phyloP scores from a whole-genome alignment of 2,329 filamentous ascomycete species.

The Beauveria pseudobassiana region DNA sequence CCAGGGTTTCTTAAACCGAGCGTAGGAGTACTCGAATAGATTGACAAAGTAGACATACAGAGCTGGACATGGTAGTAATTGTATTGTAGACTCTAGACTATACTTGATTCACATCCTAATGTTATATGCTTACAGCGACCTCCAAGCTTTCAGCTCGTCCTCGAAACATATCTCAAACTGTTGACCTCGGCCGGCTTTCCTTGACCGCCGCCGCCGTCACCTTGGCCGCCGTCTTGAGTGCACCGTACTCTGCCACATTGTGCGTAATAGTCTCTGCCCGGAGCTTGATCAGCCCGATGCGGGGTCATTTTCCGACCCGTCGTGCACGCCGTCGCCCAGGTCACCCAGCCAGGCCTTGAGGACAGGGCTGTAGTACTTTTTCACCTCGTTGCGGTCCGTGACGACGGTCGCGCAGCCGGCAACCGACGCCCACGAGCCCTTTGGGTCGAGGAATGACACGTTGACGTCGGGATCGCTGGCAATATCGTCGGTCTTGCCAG shows the following conservation, averaged over 20 bases:
- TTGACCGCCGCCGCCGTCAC: slow-evolving; percentile 68
- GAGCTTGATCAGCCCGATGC: slow-evolving; percentile 75
- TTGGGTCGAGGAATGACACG: slow-evolving; percentile 67
- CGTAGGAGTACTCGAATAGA: neutral
- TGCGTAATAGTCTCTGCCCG: slow-evolving; percentile 68
- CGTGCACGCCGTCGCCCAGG: slow-evolving; percentile 73
- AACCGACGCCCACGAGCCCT: slow-evolving; percentile 80
- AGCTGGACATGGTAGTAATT: neutral
- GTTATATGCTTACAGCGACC: slow-evolving; percentile 15
- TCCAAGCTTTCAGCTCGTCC: slow-evolving; percentile 57
- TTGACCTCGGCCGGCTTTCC: slow-evolving; percentile 64
- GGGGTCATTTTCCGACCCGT: slow-evolving; percentile 72
- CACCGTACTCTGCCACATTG: slow-evolving; percentile 53
- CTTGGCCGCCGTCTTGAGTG: slow-evolving; percentile 59
- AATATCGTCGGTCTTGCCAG: slow-evolving; percentile 51
- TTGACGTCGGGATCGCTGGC: slow-evolving; percentile 28
- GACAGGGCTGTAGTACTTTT: slow-evolving; percentile 65
- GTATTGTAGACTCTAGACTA: neutral
- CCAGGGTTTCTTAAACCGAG: slow-evolving; percentile 15
- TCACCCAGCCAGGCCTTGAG: slow-evolving; percentile 86
- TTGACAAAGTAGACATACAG: neutral
- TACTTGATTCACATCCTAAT: neutral
- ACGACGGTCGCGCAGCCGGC: slow-evolving; percentile 65
- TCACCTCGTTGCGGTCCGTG: slow-evolving; percentile 59
- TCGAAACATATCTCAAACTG: slow-evolving; percentile 66